Base-by-base conservation (phyloP, 768 basidiomycete species). In the Xerocomellus chrysenteron region DNA sequence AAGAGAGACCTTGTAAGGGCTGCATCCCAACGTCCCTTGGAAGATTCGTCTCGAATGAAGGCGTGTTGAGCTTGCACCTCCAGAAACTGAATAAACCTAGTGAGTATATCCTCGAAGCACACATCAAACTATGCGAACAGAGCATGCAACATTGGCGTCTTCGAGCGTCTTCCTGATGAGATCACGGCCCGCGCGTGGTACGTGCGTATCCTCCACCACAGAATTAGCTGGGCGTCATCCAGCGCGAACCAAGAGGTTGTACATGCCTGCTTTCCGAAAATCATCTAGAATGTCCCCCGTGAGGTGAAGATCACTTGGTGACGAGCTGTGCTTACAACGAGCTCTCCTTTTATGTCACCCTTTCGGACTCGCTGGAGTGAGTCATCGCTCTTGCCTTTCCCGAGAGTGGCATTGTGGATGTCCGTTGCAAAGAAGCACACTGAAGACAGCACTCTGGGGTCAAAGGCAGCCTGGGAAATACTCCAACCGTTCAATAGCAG, bases 51-150 rank as follows among this genome's bases (percentile, higher is more conserved):
- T 6, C 95, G 86, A 58, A 98, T 88, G 73, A 98, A 98, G 4
- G 96, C 96, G 62, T 98, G 95, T 65, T 98, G 95, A 0, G 95
- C 96, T 71, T 97, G 94, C 14, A 98, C 93, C 71, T 98, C 96
- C 56, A 97, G 75, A 71, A 95, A 94, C 90, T 94, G 67, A 13
- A 52, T 36, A 13, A 50, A 35, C 24, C 7, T 10, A 37, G 47
- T 70, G 5, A 59, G 55, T 50, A 26, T 47, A 21, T 46, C 49
- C 51, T 50, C 40, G 35, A 48, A 50, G 2, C n/a, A 24, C 16
- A 42, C 8, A 11, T 26, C n/a, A 45, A 42, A 36, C 41, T 37
- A 21, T n/a, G 76, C 85, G 63, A 59, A 94, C 93, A 55, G 90
- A 87, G 55, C 79, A 79, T 1, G 81, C 68, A 41, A 93, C 81